Evolutionary conservation across 176 grass and related monocot species (phyloP).

Genomic region (Phoenix dactylifera): DNA sequence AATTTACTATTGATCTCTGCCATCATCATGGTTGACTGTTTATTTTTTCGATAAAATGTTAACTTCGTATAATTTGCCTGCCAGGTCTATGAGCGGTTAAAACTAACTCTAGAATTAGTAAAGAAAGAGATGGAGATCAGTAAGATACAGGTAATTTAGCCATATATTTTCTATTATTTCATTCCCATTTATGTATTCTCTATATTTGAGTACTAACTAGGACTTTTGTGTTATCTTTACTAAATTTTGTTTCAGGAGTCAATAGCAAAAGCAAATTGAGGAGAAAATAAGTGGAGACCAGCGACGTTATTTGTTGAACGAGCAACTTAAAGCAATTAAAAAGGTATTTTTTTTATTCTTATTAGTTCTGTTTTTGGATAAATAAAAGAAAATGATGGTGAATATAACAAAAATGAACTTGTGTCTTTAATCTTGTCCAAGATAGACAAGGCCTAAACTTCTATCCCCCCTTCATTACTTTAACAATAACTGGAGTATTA

Average conservation of each 20-base stretch:
- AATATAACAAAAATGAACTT: too few relatives aligned
- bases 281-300: slow-evolving; percentile 97
- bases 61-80: slow-evolving; percentile 14
- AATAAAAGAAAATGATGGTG: too few relatives aligned
- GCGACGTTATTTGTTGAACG: slow-evolving; percentile 86
- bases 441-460: too few relatives aligned
- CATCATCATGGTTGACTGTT: too few relatives aligned
- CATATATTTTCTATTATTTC: background rate
- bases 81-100: slow-evolving; percentile 90
- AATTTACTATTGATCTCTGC: too few relatives aligned
- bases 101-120: slow-evolving; percentile 82
- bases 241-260: slow-evolving; percentile 55
- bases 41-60: too few relatives aligned
- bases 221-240: background rate
- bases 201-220: too few relatives aligned
- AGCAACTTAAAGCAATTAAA: slow-evolving; percentile 99
- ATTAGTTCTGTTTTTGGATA: too few relatives aligned
- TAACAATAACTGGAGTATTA: too few relatives aligned
- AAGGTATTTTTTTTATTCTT: slow-evolving; percentile 41
- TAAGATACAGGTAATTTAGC: slow-evolving; percentile 65
- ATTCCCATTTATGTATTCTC: slow-evolving; percentile 21
- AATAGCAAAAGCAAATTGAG: slow-evolving; percentile 97
- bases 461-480: too few relatives aligned
- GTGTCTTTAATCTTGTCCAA: too few relatives aligned
- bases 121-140: slow-evolving; percentile 99